phyloP scores from a whole-genome alignment of 2,329 filamentous ascomycete genomes.

The Apiospora malaysiana region DNA sequence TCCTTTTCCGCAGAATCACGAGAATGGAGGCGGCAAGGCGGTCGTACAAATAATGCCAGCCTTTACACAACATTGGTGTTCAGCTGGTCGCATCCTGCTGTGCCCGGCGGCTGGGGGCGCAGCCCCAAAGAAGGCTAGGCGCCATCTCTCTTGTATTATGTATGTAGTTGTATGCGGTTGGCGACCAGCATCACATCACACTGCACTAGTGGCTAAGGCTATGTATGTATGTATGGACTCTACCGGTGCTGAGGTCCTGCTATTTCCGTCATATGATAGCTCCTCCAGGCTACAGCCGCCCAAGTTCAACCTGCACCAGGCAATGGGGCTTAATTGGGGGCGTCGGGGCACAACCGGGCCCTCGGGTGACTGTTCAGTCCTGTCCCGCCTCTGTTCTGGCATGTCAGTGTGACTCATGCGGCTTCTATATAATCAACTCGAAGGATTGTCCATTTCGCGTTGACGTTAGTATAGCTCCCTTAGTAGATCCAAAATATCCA shows the following conservation, averaged over 20 bases:
- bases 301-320: not conserved
- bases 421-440: not conserved
- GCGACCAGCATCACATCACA: not conserved
- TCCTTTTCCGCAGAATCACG: not conserved
- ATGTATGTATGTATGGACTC: not conserved
- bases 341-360: not conserved
- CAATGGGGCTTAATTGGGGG: not conserved
- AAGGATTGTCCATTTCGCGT: not conserved
- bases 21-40: slow-evolving; percentile 7
- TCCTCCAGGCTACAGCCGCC: not conserved
- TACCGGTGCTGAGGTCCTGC: not conserved
- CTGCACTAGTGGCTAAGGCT: not conserved
- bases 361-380: slow-evolving; percentile 2
- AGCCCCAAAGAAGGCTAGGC: slow-evolving; percentile 2
- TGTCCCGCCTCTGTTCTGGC: not conserved
- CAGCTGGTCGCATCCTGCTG: slow-evolving; percentile 5
- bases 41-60: slow-evolving; percentile 13
- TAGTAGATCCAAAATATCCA: not conserved
- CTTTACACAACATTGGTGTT: not conserved
- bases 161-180: not conserved
- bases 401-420: not conserved
- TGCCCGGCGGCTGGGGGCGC: not conserved
- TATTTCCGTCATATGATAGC: not conserved
- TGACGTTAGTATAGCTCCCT: not conserved
- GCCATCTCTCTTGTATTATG: too few species aligned